Evolutionary conservation across 768 basidiomycete species (phyloP), one percentile per base, ranked within the genome.

Genomic region (Hydnomerulius pinastri): DNA sequence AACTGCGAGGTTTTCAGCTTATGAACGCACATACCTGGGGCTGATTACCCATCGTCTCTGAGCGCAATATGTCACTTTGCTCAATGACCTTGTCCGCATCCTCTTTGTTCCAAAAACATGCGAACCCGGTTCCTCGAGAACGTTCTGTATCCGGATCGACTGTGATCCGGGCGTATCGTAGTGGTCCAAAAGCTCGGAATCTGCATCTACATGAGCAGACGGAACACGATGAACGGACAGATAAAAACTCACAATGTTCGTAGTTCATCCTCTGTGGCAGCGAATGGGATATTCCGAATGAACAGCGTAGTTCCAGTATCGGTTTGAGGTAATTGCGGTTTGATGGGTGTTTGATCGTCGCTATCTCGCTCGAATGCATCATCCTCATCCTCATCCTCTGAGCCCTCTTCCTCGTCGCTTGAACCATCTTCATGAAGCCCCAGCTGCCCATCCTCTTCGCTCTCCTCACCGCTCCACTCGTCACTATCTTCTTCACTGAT

Each of bases 81-180:
- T 84, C 77, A 20, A 98, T 77, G 8, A 84, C 92, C 52, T 83
- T 84, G 62, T 95, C 86, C 13, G 95, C 95, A 55, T 95, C 89
- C 55, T 85, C 89, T 53, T 80, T 83, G 50, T 95, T 92, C 94
- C 96, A 98, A 71, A 96, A 98, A 66, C 94, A 98, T 2, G 87
- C 93, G 64, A 99, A 99, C 3, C 94, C 97, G 6, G 94, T 96
- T 21, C 97, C 97, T 39, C 93, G 79, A 20, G 96, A 93, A 39
- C 94, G 86, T 15, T 87, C 91, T 1, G 87, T 92, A 2, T 76
- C 82, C 6, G 73, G 77, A 58, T 98, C 97, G 69, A 93, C 74
- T 0, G 95, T 89, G 44, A 98, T 90, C 18, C 92, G 84, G 4
- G 90, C 94, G 65, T 98, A 99, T 20, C 94, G 88, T 15, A 99